Percentiles rank a stretch among this genome's conserved stretches.
Evolutionary conservation across 2,329 filamentous ascomycete species (phyloP).

Genomic region (Sphaerulina vaccinii): DNA sequence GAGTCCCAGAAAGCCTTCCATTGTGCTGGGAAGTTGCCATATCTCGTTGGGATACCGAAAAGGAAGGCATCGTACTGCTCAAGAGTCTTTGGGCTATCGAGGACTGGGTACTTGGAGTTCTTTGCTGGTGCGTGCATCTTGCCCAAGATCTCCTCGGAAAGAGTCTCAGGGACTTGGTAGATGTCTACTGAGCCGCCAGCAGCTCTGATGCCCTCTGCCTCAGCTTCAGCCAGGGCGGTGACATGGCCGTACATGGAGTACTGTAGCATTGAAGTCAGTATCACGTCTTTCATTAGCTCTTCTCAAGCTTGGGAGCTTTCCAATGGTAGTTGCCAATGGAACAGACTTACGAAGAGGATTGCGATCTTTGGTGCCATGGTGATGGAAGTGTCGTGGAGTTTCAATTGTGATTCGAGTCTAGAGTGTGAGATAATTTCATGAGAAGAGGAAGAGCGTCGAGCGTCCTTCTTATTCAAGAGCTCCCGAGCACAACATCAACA

Average conservation of each 20-base stretch:
- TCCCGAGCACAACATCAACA: background rate
- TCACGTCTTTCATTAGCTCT: background rate
- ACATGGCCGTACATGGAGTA: constrained; percentile 62
- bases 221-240: constrained; percentile 76
- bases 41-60: constrained; percentile 91
- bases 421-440: no score
- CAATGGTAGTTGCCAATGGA: background rate
- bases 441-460: background rate
- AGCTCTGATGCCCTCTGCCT: constrained; percentile 84
- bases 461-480: background rate
- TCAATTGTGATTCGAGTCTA: background rate
- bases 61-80: constrained; percentile 77
- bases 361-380: constrained; percentile 88
- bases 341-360: constrained; percentile 74
- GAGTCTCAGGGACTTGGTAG: constrained; percentile 88
- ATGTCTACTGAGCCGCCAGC: constrained; percentile 80
- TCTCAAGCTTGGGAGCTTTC: background rate
- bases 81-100: constrained; percentile 62
- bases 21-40: constrained; percentile 95
- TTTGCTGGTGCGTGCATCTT: constrained; percentile 93
- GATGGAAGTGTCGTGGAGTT: constrained; percentile 9
- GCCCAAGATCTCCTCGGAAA: constrained; percentile 72
- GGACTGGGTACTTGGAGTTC: constrained; percentile 57
- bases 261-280: background rate
- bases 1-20: constrained; percentile 91